Evolutionary conservation across 1,284 basidiomycete genomes (phyloP).

Genomic region (Ganoderma meredithae): DNA sequence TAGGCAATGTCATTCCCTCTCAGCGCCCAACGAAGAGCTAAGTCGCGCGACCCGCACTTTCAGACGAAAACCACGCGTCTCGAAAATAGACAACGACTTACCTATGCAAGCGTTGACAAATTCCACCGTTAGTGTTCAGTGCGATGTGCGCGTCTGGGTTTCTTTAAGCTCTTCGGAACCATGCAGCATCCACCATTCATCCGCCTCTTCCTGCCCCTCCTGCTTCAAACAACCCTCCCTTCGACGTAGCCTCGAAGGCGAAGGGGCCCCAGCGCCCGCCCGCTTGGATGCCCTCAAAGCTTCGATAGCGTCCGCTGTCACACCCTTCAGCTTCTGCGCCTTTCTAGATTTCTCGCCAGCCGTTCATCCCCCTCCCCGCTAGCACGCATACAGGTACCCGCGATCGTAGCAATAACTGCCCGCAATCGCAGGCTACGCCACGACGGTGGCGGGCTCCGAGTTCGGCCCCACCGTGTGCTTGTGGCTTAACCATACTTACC

Average conservation of each 20-base stretch:
- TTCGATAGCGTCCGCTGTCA: conserved; percentile 13
- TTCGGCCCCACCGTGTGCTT: neutral
- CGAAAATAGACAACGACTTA: neutral
- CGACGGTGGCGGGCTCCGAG: neutral
- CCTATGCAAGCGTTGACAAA: neutral
- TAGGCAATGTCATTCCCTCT: neutral
- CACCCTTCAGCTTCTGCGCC: neutral
- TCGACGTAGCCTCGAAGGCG: conserved; percentile 7
- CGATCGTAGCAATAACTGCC: neutral
- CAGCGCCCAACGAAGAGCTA: no score
- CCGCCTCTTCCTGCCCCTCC: conserved; percentile 7
- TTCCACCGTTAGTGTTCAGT: conserved; percentile 10
- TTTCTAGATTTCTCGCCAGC: neutral
- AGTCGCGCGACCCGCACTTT: neutral
- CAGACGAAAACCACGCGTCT: neutral
- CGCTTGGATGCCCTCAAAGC: neutral
- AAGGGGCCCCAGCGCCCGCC: neutral
- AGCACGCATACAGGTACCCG: neutral
- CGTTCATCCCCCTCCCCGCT: neutral
- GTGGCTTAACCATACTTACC: conserved; percentile 10
- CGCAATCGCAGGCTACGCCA: neutral
- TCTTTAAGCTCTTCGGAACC: conserved; percentile 29
- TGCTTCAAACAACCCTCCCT: neutral
- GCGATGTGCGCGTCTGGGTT: conserved; percentile 11
- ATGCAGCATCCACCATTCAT: conserved; percentile 16